phyloP scores from a whole-genome alignment of 495 filamentous ascomycete genomes.

The Neurospora africana region DNA sequence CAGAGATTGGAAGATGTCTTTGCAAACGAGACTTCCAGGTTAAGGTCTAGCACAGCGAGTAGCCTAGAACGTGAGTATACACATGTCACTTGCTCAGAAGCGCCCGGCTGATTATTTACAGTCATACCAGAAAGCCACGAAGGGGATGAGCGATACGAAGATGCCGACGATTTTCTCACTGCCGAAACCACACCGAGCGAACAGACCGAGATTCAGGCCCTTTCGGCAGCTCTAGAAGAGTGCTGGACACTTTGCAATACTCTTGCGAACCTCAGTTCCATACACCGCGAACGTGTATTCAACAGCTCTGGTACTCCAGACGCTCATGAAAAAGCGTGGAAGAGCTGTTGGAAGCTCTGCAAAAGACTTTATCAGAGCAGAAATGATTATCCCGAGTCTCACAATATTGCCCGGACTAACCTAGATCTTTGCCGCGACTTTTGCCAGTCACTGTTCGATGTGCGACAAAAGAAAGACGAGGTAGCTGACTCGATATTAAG shows the following conservation, averaged over 20 bases:
- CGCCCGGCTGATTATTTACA: constrained; percentile 8
- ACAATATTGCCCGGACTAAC: constrained; percentile 57
- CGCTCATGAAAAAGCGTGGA: constrained; percentile 77
- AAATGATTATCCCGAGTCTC: constrained; percentile 55
- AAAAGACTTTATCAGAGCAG: constrained; percentile 75
- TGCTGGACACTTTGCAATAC: constrained; percentile 95
- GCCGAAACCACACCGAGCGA: constrained; percentile 35
- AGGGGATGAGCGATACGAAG: constrained; percentile 29
- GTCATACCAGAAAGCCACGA: constrained; percentile 41
- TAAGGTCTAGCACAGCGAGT: constrained; percentile 42
- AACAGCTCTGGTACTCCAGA: constrained; percentile 57
- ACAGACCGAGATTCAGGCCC: constrained; percentile 53
- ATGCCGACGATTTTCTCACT: constrained; percentile 29
- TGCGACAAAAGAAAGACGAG: constrained; percentile 63
- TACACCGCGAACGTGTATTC: constrained; percentile 70
- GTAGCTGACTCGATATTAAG: constrained; percentile 71
- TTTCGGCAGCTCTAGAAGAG: constrained; percentile 71
- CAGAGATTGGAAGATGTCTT: constrained; percentile 63
- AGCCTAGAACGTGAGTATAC: constrained; percentile 61
- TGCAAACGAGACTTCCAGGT: constrained; percentile 28
- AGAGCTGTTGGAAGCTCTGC: constrained; percentile 84
- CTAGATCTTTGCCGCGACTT: constrained; percentile 85
- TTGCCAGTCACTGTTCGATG: constrained; percentile 81
- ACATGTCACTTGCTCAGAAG: not conserved
- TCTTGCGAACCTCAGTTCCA: constrained; percentile 71